Evolutionary conservation across 768 basidiomycete species (phyloP), one percentile per base, ranked within the genome.

Genomic region (Paxillus ammoniavirescens): DNA sequence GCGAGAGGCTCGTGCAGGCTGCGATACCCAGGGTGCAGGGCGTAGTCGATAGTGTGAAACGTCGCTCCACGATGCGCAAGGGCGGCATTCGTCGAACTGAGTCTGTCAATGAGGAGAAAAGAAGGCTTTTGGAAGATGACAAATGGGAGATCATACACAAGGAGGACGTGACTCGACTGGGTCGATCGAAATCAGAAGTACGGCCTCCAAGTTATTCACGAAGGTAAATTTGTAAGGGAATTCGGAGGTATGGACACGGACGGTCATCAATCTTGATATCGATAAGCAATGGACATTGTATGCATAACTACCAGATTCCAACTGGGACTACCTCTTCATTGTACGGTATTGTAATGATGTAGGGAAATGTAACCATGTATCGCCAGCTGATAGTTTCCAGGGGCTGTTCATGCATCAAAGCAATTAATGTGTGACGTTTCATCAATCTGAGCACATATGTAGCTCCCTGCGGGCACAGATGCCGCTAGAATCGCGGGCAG

Each of bases 21-120:
- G 63, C 74, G 21, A 43, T 77, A 6, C 77, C 73, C 10, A 75
- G 71, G 60, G 70, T 83, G 63, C 66, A 69, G 42, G 66, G 63
- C 2, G 71, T 75, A 6, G 74, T 75, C 23, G 62, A 69, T 37
- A 60, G 61, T 18, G 44, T 69, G 14, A 54, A 57, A 30, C 64
- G 65, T 26, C 62, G 49, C 41, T 53, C 67, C 41, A 65, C 57
- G 18, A 4, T 59, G 36, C 47, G 15, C 5, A 36, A 46, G 21
- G 47, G 47, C 10, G 46, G 40, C 4, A 4, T 64, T 5, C 33
- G 17, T 17, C 67, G 65, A 17, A 52, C 33, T 4, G 52, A 37
- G 2, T 60, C 63, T 1, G 6, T 55, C 35, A 28, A 0, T 21
- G 67, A 63, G 2, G 65, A 69, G 15, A 67, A 55, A 57, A 40